Evolutionary conservation across 129 eudicot species (phyloP).

Genomic region (Helianthus tuberosus): DNA sequence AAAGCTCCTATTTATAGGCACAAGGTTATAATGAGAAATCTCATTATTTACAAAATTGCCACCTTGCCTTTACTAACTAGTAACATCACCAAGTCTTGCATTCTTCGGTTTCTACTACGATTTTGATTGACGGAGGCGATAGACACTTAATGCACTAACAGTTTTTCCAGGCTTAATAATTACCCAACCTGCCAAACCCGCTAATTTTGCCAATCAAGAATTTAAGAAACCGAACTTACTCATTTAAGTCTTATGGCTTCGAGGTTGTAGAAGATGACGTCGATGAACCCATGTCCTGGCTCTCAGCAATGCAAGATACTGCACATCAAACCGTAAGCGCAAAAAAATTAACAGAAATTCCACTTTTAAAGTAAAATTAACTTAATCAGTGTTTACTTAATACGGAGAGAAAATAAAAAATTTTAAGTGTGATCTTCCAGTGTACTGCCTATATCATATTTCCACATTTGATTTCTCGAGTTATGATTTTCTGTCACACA

Average conservation of each 20-base stretch:
- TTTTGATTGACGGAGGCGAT: too few relatives aligned
- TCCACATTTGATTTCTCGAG: background rate
- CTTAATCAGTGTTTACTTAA: background rate
- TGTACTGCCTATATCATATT: background rate
- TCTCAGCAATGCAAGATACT: slow-evolving; percentile 68
- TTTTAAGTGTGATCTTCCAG: background rate
- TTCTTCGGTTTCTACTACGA: too few relatives aligned
- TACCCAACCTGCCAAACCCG: too few relatives aligned
- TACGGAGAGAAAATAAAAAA: background rate
- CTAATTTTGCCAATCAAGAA: too few relatives aligned
- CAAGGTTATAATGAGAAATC: too few relatives aligned
- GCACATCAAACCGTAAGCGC: slow-evolving; percentile 29
- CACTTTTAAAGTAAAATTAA: background rate
- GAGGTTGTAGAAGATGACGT: slow-evolving; percentile 54
- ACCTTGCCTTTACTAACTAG: too few relatives aligned
- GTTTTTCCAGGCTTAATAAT: too few relatives aligned
- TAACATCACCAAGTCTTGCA: too few relatives aligned
- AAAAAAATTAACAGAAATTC: slow-evolving; percentile 12
- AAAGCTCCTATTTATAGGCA: too few relatives aligned
- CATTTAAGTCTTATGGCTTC: slow-evolving; percentile 62
- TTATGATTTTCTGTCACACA: background rate
- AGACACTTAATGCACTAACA: too few relatives aligned
- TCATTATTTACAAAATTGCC: too few relatives aligned
- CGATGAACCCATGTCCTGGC: slow-evolving; percentile 65
- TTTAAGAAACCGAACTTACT: slow-evolving; percentile 38